phyloP scores from a whole-genome alignment of 495 filamentous ascomycete genomes.

The Trichoderma virens region DNA sequence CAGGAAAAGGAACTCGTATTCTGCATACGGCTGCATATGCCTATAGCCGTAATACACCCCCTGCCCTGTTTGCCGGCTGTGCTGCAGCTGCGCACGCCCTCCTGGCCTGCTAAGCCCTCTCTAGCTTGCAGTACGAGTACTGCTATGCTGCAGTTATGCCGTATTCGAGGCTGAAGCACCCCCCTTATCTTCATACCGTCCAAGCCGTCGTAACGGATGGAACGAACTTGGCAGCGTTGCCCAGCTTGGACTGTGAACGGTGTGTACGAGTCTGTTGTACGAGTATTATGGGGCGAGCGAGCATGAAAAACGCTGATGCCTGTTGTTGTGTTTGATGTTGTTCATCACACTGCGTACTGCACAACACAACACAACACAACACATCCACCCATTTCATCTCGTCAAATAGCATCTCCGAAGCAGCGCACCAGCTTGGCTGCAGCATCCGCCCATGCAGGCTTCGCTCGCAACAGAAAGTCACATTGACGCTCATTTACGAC shows the following conservation, averaged over 20 bases:
- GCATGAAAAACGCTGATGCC: no score
- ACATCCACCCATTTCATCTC: no score
- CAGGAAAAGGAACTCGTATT: neutral
- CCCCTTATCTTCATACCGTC: neutral
- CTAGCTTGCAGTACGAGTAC: no score
- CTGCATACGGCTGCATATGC: neutral
- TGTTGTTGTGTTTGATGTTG: no score
- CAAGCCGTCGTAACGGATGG: no score
- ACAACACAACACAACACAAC: no score
- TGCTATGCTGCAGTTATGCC: neutral
- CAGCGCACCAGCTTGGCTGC: neutral
- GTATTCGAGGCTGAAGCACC: conserved; percentile 1
- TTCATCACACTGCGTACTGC: no score
- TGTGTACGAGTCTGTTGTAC: no score
- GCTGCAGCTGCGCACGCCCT: neutral
- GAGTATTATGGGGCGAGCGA: no score
- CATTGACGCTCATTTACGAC: neutral
- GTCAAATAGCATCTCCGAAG: neutral
- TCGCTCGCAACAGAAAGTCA: neutral
- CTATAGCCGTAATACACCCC: neutral
- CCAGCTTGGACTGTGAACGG: no score
- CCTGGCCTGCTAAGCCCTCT: neutral
- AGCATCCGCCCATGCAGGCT: neutral
- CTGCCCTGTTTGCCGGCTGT: neutral
- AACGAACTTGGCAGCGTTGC: no score